Evolutionary conservation across 2,329 filamentous ascomycete species (phyloP).

Genomic region (Calonectria pseudoturangicola): DNA sequence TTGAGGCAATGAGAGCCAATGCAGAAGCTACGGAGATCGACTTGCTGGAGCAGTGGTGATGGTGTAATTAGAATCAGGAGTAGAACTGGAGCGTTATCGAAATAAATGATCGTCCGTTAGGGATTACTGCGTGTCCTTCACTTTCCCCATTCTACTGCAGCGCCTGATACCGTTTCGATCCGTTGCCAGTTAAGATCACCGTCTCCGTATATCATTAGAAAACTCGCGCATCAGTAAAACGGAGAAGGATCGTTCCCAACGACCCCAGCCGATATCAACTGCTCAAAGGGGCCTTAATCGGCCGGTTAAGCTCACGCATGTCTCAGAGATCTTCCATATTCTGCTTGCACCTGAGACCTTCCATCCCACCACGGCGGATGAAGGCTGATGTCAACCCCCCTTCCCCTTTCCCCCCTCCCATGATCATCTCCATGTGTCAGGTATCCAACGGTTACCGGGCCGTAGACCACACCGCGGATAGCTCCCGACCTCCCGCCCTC

Average conservation of each 20-base stretch:
- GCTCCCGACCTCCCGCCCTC: constrained; percentile 18
- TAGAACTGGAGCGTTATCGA: not conserved
- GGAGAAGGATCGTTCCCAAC: constrained; percentile 27
- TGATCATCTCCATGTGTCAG: constrained; percentile 38
- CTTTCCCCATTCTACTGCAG: not conserved
- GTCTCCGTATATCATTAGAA: constrained; percentile 25
- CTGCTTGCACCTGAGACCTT: constrained; percentile 20
- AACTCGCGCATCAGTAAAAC: constrained; percentile 34
- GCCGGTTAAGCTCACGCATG: constrained; percentile 31
- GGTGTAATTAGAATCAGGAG: constrained; percentile 20
- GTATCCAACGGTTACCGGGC: constrained; percentile 33
- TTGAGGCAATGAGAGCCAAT: constrained; percentile 21
- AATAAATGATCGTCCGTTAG: not conserved
- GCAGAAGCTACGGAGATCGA: not conserved
- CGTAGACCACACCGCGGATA: constrained; percentile 21
- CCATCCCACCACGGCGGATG: constrained; percentile 33
- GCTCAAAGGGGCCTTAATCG: constrained; percentile 26
- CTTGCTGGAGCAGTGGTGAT: constrained; percentile 13
- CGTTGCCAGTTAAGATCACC: constrained; percentile 9
- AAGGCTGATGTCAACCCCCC: constrained; percentile 15
- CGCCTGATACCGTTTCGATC: constrained; percentile 29
- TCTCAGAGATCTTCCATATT: constrained; percentile 25
- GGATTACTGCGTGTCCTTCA: not conserved
- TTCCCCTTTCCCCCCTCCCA: not conserved
- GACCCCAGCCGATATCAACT: not conserved